Evolutionary conservation across 1,139 yeast species (phyloP).

Genomic region (Maudiozyma humilis): DNA sequence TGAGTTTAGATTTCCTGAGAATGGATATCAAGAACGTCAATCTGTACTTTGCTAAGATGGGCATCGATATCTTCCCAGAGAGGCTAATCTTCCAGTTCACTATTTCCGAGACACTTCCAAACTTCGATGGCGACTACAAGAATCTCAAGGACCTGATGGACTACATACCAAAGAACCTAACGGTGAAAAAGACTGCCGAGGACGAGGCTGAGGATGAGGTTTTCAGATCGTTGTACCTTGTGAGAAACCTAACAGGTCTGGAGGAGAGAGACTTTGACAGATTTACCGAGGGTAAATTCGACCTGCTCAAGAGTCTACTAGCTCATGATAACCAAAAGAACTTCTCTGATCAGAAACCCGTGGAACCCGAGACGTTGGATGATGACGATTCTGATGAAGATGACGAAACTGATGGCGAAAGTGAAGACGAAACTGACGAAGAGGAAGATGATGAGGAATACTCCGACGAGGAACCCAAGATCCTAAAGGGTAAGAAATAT

Average conservation of each 20-base stretch:
- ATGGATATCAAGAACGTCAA: conserved; percentile 97
- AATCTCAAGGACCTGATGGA: conserved; percentile 36
- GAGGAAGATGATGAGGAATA: conserved; percentile 34
- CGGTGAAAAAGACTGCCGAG: conserved; percentile 44
- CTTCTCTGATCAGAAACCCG: conserved; percentile 24
- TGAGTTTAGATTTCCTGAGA: conserved; percentile 85
- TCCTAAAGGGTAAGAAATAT: conserved; percentile 60
- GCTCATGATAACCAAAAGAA: conserved; percentile 33
- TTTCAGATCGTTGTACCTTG: conserved; percentile 79
- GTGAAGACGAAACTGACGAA: conserved; percentile 24
- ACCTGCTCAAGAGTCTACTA: conserved; percentile 58
- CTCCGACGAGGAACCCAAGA: conserved; percentile 33
- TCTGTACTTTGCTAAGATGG: conserved; percentile 69
- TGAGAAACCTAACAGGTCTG: conserved; percentile 59
- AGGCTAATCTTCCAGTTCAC: conserved; percentile 72
- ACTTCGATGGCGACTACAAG: conserved; percentile 36
- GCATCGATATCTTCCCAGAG: conserved; percentile 73
- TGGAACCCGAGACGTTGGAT: conserved; percentile 16
- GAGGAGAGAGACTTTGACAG: conserved; percentile 86
- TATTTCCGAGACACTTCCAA: conserved; percentile 36
- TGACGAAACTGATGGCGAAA: conserved; percentile 23
- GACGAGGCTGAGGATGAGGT: conserved; percentile 74
- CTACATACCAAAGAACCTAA: conserved; percentile 38
- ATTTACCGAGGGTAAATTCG: conserved; percentile 73
- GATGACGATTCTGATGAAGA: conserved; percentile 26